Percentiles rank a stretch among this genome's conserved stretches.
Conservation (phyloP, 306 rosid species). For the Heteromeles arbutifolia region DNA sequence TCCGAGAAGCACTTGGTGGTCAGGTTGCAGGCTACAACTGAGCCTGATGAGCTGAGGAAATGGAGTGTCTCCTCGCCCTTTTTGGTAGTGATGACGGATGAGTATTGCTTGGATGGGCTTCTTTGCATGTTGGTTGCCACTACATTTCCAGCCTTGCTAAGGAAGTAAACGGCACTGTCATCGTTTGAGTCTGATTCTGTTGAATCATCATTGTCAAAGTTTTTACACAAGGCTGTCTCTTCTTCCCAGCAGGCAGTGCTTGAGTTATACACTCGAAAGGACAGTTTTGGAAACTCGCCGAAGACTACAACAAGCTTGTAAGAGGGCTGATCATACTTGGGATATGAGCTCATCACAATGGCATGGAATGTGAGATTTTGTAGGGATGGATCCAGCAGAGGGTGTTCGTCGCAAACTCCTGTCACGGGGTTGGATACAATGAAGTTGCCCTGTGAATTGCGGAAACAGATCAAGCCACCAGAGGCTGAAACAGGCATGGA, state of each 20-base stretch:
- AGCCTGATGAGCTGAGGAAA: conserved; percentile 76
- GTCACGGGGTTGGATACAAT: conserved; percentile 64
- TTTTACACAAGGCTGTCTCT: conserved; percentile 41
- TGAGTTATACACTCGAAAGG: conserved; percentile 49
- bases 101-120: conserved; percentile 88
- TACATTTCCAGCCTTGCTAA: conserved; percentile 80
- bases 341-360: conserved; percentile 56
- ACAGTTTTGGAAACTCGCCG: conserved; percentile 68
- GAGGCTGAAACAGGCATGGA: conserved; percentile 89
- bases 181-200: conserved; percentile 42
- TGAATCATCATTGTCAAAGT: conserved; percentile 28
- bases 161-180: conserved; percentile 79
- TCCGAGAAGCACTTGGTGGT: conserved; percentile 48
- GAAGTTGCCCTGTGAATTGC: conserved; percentile 44
- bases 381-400: conserved; percentile 37
- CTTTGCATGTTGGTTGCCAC: conserved; percentile 87
- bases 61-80: conserved; percentile 51
- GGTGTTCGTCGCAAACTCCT: conserved; percentile 50
- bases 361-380: conserved; percentile 59
- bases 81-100: conserved; percentile 57
- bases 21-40: conserved; percentile 64
- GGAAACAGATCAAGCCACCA: conserved; percentile 80
- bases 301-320: conserved; percentile 63
- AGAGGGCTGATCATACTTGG: conserved; percentile 15
- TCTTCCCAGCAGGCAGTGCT: conserved; percentile 56